These are phyloP conservation scores for Nepenthes mirabilis DNA, from an alignment of 148 eudicot genomes.

Conservation along the genomic window DNA sequence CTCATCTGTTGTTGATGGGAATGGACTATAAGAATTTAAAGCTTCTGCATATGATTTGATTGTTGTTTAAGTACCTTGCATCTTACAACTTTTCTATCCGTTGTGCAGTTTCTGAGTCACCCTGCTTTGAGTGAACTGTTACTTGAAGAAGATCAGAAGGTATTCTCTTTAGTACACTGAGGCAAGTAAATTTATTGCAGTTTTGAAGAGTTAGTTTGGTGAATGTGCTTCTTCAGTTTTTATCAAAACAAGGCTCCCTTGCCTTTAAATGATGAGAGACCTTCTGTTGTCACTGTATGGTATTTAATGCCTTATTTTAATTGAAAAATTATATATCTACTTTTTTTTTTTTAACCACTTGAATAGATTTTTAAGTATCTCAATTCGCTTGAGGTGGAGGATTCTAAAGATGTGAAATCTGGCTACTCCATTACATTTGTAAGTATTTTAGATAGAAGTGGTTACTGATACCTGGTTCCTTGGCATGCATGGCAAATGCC, in stretches of 20 bases:
- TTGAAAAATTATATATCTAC: not conserved
- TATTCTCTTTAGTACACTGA: conserved; percentile 7
- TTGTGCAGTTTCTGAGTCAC: conserved; percentile 78
- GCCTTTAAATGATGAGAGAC: not conserved
- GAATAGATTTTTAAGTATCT: conserved; percentile 73
- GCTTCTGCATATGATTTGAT: not conserved
- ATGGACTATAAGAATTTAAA: not conserved
- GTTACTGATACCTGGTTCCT: conserved; percentile 3
- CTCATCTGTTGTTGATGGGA: not conserved
- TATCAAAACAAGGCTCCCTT: not conserved
- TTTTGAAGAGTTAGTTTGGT: not conserved
- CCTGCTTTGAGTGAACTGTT: conserved; percentile 79
- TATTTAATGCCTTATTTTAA: not conserved
- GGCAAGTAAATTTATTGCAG: not conserved
- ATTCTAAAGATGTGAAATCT: conserved; percentile 78
- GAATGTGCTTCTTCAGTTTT: too few species aligned
- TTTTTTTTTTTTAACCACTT: conserved; percentile 1
- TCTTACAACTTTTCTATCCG: conserved; percentile 2
- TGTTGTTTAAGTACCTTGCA: not conserved
- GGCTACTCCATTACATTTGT: conserved; percentile 92
- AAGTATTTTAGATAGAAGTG: conserved; percentile 21
- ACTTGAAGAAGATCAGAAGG: conserved; percentile 84
- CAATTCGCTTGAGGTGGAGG: conserved; percentile 83
- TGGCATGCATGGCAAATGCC: not conserved
- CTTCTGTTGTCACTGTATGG: not conserved